phyloP scores from a whole-genome alignment of 192 early-diverging fungal genomes.

The Coemansia sp. region DNA sequence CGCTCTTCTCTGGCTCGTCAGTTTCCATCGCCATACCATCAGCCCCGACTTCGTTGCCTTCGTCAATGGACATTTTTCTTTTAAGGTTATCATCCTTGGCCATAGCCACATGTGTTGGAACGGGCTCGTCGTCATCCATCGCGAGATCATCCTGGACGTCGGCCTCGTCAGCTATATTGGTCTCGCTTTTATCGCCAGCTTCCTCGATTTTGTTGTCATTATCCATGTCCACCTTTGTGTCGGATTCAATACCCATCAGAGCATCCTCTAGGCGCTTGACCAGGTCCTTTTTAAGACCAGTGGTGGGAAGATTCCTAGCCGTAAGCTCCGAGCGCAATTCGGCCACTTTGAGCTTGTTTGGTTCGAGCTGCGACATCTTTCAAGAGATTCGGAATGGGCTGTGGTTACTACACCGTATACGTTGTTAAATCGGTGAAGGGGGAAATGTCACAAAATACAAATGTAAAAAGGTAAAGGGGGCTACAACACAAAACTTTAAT shows the following conservation, averaged over 20 bases:
- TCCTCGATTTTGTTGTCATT: not conserved
- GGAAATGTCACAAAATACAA: not conserved
- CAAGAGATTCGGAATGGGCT: not conserved
- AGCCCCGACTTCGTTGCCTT: not conserved
- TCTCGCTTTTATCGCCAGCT: not conserved
- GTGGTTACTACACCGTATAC: not conserved
- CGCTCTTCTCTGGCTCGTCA: not conserved
- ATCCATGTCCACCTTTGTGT: not conserved
- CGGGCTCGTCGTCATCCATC: conserved; percentile 3
- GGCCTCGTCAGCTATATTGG: not conserved
- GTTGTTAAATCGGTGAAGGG: not conserved
- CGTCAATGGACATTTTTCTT: conserved; percentile 8
- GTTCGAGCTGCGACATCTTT: conserved; percentile 27
- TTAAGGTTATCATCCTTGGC: not conserved
- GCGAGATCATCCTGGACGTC: not conserved
- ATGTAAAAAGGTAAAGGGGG: not conserved
- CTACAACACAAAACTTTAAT: not conserved
- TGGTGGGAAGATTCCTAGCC: conserved; percentile 57
- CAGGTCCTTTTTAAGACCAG: conserved; percentile 66
- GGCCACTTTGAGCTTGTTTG: conserved; percentile 61
- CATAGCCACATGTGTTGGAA: not conserved
- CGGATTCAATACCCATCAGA: conserved; percentile 11
- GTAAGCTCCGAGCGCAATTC: conserved; percentile 63
- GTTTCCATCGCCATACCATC: conserved; percentile 8
- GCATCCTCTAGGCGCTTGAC: conserved; percentile 63